Conservation (phyloP, 148 eudicot species). For the Camellia granthamiana region DNA sequence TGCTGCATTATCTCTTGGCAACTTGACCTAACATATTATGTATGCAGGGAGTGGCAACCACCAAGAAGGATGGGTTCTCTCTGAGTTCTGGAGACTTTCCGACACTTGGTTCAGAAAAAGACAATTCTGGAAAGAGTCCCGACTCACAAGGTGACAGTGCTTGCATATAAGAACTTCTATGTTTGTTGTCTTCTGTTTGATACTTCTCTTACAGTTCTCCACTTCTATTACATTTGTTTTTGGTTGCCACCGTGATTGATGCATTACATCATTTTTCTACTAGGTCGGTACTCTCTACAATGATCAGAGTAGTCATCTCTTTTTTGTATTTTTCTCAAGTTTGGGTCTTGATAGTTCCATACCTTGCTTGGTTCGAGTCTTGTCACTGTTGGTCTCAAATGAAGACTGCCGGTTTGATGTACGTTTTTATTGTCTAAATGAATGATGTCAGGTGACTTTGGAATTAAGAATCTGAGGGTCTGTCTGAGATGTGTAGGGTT, state of each 20-base stretch:
- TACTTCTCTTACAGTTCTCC: neutral
- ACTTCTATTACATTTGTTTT: neutral
- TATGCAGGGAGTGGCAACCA: constrained; percentile 49
- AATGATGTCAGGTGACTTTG: neutral
- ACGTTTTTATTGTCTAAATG: neutral
- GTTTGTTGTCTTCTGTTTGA: neutral
- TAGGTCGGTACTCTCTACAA: neutral
- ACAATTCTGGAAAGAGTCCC: constrained; percentile 41
- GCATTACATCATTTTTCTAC: neutral
- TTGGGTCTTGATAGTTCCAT: neutral
- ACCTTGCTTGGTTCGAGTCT: neutral
- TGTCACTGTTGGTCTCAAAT: neutral
- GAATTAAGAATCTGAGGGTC: neutral
- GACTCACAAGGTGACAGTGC: constrained; percentile 57
- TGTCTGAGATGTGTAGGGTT: neutral
- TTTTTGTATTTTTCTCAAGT: neutral
- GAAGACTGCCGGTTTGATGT: neutral
- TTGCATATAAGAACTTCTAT: constrained; percentile 10
- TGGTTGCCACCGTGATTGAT: neutral
- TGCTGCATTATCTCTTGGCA: constrained; percentile 6
- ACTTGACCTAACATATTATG: constrained; percentile 16
- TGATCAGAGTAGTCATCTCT: neutral
- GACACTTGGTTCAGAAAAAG: constrained; percentile 84
- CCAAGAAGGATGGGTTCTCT: constrained; percentile 60
- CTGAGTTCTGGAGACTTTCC: constrained; percentile 95